Conservation (phyloP, 805 yeast species). For the Metschnikowia peoriensis region DNA sequence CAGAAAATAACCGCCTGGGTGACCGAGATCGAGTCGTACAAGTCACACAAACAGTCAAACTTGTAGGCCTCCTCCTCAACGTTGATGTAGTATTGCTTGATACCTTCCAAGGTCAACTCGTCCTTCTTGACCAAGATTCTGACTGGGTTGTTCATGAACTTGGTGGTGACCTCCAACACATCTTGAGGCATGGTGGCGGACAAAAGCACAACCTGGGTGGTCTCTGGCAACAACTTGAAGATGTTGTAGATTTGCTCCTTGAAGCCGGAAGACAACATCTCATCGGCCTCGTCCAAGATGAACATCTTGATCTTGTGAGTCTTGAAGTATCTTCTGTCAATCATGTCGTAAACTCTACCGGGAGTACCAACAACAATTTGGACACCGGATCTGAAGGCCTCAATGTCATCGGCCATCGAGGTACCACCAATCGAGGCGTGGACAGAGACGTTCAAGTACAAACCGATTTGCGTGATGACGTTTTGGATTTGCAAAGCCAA, state of each 20-base stretch:
- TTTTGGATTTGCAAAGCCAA: constrained; percentile 94
- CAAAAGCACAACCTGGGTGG: constrained; percentile 91
- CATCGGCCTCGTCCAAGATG: constrained; percentile 98
- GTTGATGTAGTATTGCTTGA: constrained; percentile 86
- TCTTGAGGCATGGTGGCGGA: constrained; percentile 94
- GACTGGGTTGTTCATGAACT: constrained; percentile 93
- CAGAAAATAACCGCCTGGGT: constrained; percentile 98
- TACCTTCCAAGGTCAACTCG: constrained; percentile 93
- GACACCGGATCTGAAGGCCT: constrained; percentile 79
- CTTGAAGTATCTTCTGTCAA: constrained; percentile 80
- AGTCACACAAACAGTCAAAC: constrained; percentile 89
- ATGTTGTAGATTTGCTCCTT: constrained; percentile 94
- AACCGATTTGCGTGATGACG: constrained; percentile 87
- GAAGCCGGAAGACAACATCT: constrained; percentile 89
- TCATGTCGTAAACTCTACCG: constrained; percentile 96
- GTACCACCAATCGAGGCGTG: constrained; percentile 99
- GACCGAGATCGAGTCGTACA: constrained; percentile 91
- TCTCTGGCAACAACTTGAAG: constrained; percentile 80
- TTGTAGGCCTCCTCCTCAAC: constrained; percentile 94
- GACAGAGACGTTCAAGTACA: constrained; percentile 83
- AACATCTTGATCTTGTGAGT: constrained; percentile 88
- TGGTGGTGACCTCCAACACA: constrained; percentile 85
- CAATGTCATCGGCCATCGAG: constrained; percentile 80
- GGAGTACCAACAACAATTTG: constrained; percentile 98
- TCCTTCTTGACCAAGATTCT: constrained; percentile 93